Percentiles rank a stretch among this genome's conserved stretches.
Conservation (phyloP, 2,329 filamentous ascomycete species). For the Ceratocystis destructans region DNA sequence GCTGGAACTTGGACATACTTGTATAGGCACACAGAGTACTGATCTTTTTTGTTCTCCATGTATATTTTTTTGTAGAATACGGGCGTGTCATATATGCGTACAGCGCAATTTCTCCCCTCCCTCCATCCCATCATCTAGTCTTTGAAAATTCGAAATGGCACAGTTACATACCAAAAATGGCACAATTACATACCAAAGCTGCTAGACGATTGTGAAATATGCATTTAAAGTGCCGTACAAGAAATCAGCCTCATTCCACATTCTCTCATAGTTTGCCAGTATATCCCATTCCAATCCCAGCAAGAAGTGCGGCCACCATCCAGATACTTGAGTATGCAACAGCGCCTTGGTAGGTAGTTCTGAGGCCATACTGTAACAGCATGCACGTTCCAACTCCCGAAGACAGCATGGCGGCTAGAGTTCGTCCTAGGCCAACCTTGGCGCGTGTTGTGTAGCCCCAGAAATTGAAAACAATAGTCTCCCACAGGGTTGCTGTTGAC, state of each 20-base stretch:
- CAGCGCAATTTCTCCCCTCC: too few species aligned
- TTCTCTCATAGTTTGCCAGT: constrained; percentile 30
- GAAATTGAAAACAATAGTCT: constrained; percentile 60
- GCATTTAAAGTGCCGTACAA: too few species aligned
- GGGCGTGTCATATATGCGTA: too few species aligned
- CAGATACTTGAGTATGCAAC: constrained; percentile 60
- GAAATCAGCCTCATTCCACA: too few species aligned
- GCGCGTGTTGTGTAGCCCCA: constrained; percentile 53
- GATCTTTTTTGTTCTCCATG: too few species aligned
- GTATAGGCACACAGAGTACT: too few species aligned
- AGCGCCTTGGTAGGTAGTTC: constrained; percentile 60
- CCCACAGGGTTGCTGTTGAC: constrained; percentile 46
- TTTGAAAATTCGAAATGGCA: too few species aligned
- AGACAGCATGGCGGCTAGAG: constrained; percentile 42
- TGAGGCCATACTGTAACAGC: constrained; percentile 51
- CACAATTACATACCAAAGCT: too few species aligned
- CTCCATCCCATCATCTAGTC: too few species aligned
- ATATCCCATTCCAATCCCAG: constrained; percentile 41
- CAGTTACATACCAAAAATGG: too few species aligned
- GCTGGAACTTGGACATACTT: not conserved
- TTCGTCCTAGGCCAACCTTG: constrained; percentile 52
- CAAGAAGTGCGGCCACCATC: constrained; percentile 49
- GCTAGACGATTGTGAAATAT: too few species aligned
- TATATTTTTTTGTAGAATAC: too few species aligned
- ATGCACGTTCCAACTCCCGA: constrained; percentile 48